Conservation (phyloP, 768 basidiomycete species). For the Lactifluus hygrophoroides region DNA sequence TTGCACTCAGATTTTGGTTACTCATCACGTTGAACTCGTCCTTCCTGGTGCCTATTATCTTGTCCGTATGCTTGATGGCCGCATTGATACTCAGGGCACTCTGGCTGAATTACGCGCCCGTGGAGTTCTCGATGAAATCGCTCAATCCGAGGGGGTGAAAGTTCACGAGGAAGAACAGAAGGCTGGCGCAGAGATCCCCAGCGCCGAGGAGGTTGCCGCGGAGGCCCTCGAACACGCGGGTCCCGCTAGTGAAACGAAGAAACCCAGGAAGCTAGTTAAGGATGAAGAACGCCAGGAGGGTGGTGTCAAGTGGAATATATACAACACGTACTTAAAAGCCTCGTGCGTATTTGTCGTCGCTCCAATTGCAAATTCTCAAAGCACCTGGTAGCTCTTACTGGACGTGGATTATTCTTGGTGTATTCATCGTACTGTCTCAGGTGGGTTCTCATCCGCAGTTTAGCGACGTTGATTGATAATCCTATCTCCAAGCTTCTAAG, state of each 20-base stretch:
- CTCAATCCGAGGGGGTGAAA: slow-evolving; percentile 42
- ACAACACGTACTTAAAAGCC: slow-evolving; percentile 57
- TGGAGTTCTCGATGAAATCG: slow-evolving; percentile 55
- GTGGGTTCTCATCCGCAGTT: neutral
- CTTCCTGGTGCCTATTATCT: slow-evolving; percentile 66
- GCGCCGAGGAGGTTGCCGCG: slow-evolving; percentile 26
- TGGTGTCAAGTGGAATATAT: slow-evolving; percentile 68
- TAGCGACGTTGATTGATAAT: neutral
- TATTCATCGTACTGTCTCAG: slow-evolving; percentile 39
- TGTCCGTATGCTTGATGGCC: slow-evolving; percentile 73
- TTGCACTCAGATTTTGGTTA: slow-evolving; percentile 50
- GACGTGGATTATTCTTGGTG: slow-evolving; percentile 50
- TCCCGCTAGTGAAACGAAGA: slow-evolving; percentile 37
- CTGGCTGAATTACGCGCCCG: slow-evolving; percentile 52
- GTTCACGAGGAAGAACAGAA: slow-evolving; percentile 37
- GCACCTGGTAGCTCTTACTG: slow-evolving; percentile 44
- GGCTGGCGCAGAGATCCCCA: slow-evolving; percentile 17
- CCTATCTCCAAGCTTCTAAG: slow-evolving; percentile 34
- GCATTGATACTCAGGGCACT: slow-evolving; percentile 67
- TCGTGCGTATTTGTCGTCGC: slow-evolving; percentile 40
- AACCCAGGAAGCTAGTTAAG: slow-evolving; percentile 64
- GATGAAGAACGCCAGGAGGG: slow-evolving; percentile 78
- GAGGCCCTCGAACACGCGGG: slow-evolving; percentile 23
- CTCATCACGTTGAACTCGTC: slow-evolving; percentile 79
- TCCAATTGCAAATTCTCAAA: neutral